Percentiles rank a stretch among this genome's conserved stretches.
These are phyloP conservation scores for Cryphonectria parasitica DNA, from an alignment of 2,329 filamentous ascomycete species.

Conservation along the genomic window DNA sequence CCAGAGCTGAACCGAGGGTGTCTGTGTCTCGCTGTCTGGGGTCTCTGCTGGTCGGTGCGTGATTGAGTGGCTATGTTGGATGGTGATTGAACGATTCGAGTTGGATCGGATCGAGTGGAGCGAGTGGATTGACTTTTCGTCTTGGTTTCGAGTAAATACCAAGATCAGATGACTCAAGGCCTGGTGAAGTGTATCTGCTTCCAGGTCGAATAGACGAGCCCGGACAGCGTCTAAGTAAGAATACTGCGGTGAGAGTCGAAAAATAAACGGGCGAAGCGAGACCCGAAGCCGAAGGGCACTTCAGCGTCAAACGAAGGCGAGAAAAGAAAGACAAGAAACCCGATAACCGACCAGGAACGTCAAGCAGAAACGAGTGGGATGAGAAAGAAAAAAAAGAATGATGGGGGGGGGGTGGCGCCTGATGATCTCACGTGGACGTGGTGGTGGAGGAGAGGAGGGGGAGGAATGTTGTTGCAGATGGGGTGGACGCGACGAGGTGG, in stretches of 20 bases:
- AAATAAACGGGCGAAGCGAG: background rate
- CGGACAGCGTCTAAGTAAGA: background rate
- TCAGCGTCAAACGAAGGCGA: background rate
- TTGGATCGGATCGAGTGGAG: constrained; percentile 16
- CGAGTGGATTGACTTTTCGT: constrained; percentile 19
- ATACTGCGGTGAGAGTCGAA: background rate
- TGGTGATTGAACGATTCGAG: background rate
- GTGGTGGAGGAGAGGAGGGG: constrained; percentile 8
- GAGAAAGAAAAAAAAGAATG: background rate
- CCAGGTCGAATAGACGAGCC: background rate
- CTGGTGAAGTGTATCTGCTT: background rate
- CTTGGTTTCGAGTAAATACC: background rate
- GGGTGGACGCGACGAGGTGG: background rate
- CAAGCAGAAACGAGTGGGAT: constrained; percentile 1
- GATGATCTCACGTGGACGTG: constrained; percentile 7
- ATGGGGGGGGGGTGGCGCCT: background rate
- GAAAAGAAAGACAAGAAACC: background rate
- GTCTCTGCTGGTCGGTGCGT: constrained; percentile 1
- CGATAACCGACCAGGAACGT: background rate
- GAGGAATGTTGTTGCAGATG: constrained; percentile 5
- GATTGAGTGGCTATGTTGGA: background rate
- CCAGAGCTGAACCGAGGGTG: constrained; percentile 21
- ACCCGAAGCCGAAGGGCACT: background rate
- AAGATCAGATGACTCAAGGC: background rate
- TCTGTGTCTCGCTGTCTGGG: constrained; percentile 17